phyloP scores from a whole-genome alignment of 768 basidiomycete genomes.

The Tricholoma matsutake region DNA sequence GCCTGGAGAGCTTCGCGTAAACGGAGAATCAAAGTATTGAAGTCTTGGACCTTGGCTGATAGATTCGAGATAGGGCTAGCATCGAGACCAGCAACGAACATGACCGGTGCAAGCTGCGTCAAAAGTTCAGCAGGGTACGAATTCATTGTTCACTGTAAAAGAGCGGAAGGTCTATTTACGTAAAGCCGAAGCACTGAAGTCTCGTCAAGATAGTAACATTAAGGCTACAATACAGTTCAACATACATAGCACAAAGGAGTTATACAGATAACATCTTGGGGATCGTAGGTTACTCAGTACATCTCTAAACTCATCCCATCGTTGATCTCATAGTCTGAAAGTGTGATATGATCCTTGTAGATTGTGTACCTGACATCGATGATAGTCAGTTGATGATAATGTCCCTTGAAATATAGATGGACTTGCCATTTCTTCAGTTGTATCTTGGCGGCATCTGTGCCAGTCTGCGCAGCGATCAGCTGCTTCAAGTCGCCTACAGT shows the following conservation, averaged over 20 bases:
- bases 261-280: too few relatives aligned
- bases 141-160: constrained; percentile 56
- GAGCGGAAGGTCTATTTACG: background rate
- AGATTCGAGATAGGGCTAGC: constrained; percentile 25
- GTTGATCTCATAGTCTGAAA: constrained; percentile 89
- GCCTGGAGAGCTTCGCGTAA: constrained; percentile 67
- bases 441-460: constrained; percentile 84
- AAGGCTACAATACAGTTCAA: background rate
- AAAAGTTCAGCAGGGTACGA: constrained; percentile 90
- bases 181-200: background rate
- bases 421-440: constrained; percentile 94
- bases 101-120: constrained; percentile 85
- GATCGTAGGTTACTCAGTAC: constrained; percentile 48
- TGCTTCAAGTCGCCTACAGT: constrained; percentile 97
- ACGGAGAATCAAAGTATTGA: constrained; percentile 52
- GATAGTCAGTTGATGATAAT: background rate
- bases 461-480: constrained; percentile 94
- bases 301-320: constrained; percentile 94
- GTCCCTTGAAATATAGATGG: background rate
- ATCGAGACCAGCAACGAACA: constrained; percentile 91
- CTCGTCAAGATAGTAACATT: too few relatives aligned
- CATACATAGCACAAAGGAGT: background rate
- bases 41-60: constrained; percentile 49
- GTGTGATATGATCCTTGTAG: constrained; percentile 95
- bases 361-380: constrained; percentile 71